phyloP scores from a whole-genome alignment of 768 basidiomycete species.

The Rhodotorula diobovata region DNA sequence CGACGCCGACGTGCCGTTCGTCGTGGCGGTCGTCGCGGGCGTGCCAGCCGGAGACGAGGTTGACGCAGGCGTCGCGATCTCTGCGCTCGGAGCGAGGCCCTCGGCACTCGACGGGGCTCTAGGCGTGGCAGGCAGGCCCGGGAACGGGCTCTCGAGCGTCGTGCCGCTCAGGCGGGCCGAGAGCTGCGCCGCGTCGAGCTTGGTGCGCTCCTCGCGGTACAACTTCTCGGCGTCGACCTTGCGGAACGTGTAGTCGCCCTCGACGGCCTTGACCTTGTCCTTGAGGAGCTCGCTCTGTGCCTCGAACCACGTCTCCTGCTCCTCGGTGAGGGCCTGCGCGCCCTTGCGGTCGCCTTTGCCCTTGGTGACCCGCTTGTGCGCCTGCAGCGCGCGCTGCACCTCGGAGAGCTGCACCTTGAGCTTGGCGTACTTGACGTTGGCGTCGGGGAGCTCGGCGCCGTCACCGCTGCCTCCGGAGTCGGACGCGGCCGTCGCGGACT shows the following conservation, averaged over 20 bases:
- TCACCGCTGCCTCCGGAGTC: constrained; percentile 14
- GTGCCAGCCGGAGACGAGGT: neutral
- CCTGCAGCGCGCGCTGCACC: constrained; percentile 49
- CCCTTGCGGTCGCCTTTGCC: constrained; percentile 27
- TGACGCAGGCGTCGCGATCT: neutral
- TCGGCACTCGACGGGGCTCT: neutral
- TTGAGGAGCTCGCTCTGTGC: constrained; percentile 18
- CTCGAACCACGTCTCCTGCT: constrained; percentile 29
- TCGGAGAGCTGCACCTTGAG: constrained; percentile 59
- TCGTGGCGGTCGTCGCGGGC: neutral
- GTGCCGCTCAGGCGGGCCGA: constrained; percentile 41
- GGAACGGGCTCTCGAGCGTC: constrained; percentile 18
- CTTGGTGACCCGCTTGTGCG: constrained; percentile 28
- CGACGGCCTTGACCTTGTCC: constrained; percentile 46
- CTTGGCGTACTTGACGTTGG: constrained; percentile 60
- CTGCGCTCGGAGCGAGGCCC: constrained; percentile 1
- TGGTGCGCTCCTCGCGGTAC: constrained; percentile 58
- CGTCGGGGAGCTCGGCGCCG: constrained; percentile 48
- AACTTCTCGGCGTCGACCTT: constrained; percentile 60
- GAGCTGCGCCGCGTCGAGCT: constrained; percentile 50
- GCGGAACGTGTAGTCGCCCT: constrained; percentile 67
- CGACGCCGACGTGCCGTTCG: neutral
- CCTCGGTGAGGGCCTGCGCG: constrained; percentile 1
- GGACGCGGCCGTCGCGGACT: neutral
- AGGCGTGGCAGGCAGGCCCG: constrained; percentile 3